Base-by-base conservation (phyloP, 1,139 yeast species). In the Pichia sp. region DNA sequence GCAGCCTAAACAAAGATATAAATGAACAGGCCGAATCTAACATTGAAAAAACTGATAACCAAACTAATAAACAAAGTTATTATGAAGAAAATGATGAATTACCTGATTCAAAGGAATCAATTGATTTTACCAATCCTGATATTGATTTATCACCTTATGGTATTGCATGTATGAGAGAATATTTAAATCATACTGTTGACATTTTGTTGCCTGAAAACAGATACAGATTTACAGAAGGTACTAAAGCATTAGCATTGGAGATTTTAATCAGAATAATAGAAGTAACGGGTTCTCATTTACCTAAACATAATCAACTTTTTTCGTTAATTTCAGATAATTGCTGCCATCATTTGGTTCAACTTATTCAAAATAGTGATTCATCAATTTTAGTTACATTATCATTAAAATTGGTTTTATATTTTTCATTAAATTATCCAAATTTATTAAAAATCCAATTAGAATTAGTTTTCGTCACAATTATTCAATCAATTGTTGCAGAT, bases 181-280 rank as follows among this genome's bases (percentile, higher is more conserved):
- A 79, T 53, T 64, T 92, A 54, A 81, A 82, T 10, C 83, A 87
- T 37, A 70, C 92, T 40, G 78, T 89, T n/a, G 84, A 95, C 4
- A 80, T 90, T 64, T 74, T 90, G 35, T 81, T 94, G 10, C 95
- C 96, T 0, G 78, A 82, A 22, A 85, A 87, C 55, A 87, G 83
- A 58, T 78, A 78, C 55, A 92, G 85, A 58, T 94, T 87, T 57
- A 86, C 94, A 55, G 96, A 90, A 60, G 75, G 87, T 31, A 83
- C 97, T 1, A 74, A 96, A 46, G 82, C 86, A 12, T 80, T 92
- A 67, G 94, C 96, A 0, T 67, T 94, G 31, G 75, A 81, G 38
- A 73, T 92, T 39, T 71, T 94, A 35, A 82, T 80, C 43, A 81
- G 83, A 1, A 87, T 95, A 1, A 73, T 92, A 46, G 97, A 92